Conservation (phyloP, 257 asterid genomes). For the Lycium barbarum region DNA sequence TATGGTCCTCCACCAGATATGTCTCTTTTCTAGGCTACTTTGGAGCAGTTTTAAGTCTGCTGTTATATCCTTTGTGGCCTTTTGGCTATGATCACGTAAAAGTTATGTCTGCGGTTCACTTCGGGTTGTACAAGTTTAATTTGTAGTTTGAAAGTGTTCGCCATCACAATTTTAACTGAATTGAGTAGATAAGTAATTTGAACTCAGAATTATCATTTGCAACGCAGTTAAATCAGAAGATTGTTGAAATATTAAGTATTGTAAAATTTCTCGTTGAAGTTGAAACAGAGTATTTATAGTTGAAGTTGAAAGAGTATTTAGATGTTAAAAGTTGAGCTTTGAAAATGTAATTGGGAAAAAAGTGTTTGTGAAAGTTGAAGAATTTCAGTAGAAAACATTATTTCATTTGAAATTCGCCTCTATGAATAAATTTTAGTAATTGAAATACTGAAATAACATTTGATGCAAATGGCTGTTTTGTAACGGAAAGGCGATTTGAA, state of each 20-base stretch:
- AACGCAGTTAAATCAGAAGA: background rate
- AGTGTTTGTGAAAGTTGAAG: too few species aligned
- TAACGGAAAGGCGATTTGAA: too few species aligned
- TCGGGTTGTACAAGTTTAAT: background rate
- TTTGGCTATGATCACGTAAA: background rate
- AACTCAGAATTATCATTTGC: background rate
- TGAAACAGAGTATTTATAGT: background rate
- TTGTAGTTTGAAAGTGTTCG: background rate
- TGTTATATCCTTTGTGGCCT: background rate
- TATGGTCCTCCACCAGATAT: constrained; percentile 93
- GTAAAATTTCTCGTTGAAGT: background rate
- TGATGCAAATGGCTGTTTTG: too few species aligned
- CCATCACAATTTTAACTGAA: background rate
- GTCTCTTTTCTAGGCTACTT: constrained; percentile 60
- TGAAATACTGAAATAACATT: too few species aligned
- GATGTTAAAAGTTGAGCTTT: too few species aligned
- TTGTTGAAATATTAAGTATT: background rate
- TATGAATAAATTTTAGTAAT: too few species aligned
- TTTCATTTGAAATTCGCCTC: too few species aligned
- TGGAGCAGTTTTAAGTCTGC: background rate
- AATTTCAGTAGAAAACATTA: too few species aligned
- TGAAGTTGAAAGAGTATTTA: too few species aligned
- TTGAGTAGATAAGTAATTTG: background rate
- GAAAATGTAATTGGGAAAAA: too few species aligned
- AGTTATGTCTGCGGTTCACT: background rate